phyloP scores from a whole-genome alignment of 2,329 filamentous ascomycete genomes.

The Cladophialophora bantiana region DNA sequence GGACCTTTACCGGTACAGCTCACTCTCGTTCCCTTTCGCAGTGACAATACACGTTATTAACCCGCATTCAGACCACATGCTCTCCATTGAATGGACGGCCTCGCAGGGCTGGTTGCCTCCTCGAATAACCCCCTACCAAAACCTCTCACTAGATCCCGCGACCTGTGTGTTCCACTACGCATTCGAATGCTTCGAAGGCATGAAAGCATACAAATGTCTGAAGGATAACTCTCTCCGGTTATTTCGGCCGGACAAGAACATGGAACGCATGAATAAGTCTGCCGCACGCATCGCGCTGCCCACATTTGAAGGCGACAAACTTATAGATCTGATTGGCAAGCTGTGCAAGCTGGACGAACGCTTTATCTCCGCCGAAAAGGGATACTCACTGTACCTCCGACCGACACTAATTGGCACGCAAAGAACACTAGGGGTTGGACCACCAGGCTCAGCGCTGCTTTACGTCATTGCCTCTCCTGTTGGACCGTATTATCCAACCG shows the following conservation, averaged over 20 bases:
- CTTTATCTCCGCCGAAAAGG: conserved; percentile 84
- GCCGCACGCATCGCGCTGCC: conserved; percentile 90
- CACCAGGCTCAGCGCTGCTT: conserved; percentile 89
- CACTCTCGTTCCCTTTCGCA: neutral
- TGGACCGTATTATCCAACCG: conserved; percentile 96
- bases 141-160: conserved; percentile 93
- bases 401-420: conserved; percentile 98
- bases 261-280: conserved; percentile 92
- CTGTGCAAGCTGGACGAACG: conserved; percentile 82
- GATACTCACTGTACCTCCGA: conserved; percentile 94
- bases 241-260: conserved; percentile 96
- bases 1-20: conserved; percentile 80
- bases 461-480: conserved; percentile 97
- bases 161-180: conserved; percentile 99
- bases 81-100: conserved; percentile 90
- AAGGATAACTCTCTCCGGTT: conserved; percentile 77
- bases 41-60: neutral
- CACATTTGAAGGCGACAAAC: conserved; percentile 74
- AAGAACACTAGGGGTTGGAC: conserved; percentile 86
- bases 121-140: conserved; percentile 90
- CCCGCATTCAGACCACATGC: conserved; percentile 81
- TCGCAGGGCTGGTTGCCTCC: conserved; percentile 82
- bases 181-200: conserved; percentile 97
- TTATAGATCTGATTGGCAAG: conserved; percentile 82
- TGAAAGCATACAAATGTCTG: conserved; percentile 95